These are phyloP conservation scores for Daucus carota DNA, from an alignment of 129 eudicot species.

Conservation along the genomic window DH1_v3.0 NC_030384.2:18651001-18651500, in stretches of 20 bases:
- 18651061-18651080: not conserved
- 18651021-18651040: not conserved
- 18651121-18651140: not conserved
- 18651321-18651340: not conserved
- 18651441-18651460: constrained; percentile 39
- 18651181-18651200: not conserved
- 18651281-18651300: too few relatives aligned
- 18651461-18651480: constrained; percentile 49
- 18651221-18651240: not conserved
- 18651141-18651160: not conserved
- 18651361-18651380: not conserved
- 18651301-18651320: too few relatives aligned
- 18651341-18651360: not conserved
- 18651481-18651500: constrained; percentile 67
- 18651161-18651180: not conserved
- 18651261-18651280: too few relatives aligned
- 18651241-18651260: not conserved
- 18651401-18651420: not conserved
- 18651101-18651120: not conserved
- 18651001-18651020: constrained; percentile 25
- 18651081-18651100: not conserved
- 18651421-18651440: constrained; percentile 44
- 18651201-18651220: not conserved
- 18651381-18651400: not conserved
- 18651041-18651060: not conserved